Base-by-base conservation (phyloP, 441 rosid species). In the Theobroma grandiflorum region DNA sequence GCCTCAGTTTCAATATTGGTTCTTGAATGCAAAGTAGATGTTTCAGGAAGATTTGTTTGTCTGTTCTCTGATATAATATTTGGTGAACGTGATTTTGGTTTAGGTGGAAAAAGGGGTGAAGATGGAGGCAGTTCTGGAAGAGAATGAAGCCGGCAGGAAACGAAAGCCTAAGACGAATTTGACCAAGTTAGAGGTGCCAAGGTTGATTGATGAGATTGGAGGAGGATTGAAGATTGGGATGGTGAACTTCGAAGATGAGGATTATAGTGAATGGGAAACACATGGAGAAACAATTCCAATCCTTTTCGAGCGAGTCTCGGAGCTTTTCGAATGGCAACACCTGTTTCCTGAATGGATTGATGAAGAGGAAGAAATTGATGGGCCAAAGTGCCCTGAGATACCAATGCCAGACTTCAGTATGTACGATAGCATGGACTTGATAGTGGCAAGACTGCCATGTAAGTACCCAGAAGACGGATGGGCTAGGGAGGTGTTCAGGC, bases 321-420 rank as follows among this genome's bases (percentile, higher is more conserved):
- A 90, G 61, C 64, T 86, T 18, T 93, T 95, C 69, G 82, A 87
- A 79, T 96, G 98, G 98, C 83, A 85, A 68, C 90, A 95, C 76
- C 81, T 96, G 74, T 96, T 95, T 80, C 99, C 98, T 0, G 98
- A 96, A 78, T 96, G 98, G 99, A 96, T 96, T 35, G 98, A 96
- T 26, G 98, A 96, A 85, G 98, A 96, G 71, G 99, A 95, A 85
- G 95, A 93, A 20, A 82, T 77, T 0, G 92, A 92, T 6, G 91
- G 86, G 11, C 89, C 94, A 0, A 47, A 86, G 16, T 96, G 98
- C 73, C 98, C 98, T 0, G 96, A 95, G 81, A 86, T 96, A 55
- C 96, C 99, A 4, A 93, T 93, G 95, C 97, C 98, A 0, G 88
- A 90, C 73, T 87, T 89, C 58, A 82, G 77, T 35, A 79, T 15